Evolutionary conservation across 495 filamentous ascomycete species (phyloP).

Genomic region (Hypomontagnella monticulosa): DNA sequence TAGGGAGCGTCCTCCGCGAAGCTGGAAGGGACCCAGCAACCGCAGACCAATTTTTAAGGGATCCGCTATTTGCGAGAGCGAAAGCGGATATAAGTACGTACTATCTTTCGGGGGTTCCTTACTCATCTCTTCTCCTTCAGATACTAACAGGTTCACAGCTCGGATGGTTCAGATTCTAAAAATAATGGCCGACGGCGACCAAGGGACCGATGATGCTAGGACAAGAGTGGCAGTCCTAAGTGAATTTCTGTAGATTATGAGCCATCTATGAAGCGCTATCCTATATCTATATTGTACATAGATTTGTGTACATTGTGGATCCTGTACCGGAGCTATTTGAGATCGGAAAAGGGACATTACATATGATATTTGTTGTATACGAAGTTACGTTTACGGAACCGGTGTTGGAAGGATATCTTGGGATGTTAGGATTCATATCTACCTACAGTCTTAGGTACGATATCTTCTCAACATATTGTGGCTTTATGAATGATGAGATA

Average conservation of each 20-base stretch:
- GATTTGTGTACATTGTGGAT: constrained; percentile 11
- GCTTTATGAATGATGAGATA: too few species aligned
- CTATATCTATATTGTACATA: constrained; percentile 25
- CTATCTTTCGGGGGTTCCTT: background rate
- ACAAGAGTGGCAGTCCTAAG: constrained; percentile 66
- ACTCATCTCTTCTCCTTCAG: background rate
- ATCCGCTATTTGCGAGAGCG: constrained; percentile 64
- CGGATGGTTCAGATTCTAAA: constrained; percentile 69
- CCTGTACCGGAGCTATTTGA: too few species aligned
- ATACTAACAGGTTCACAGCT: constrained; percentile 44
- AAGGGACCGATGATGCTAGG: constrained; percentile 61
- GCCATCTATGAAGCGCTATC: background rate
- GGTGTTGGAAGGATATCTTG: too few species aligned
- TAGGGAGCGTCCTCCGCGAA: constrained; percentile 57
- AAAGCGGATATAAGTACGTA: constrained; percentile 65
- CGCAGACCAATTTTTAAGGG: constrained; percentile 51
- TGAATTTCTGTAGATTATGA: constrained; percentile 56
- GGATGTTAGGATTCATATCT: too few species aligned
- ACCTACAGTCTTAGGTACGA: too few species aligned
- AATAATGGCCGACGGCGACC: constrained; percentile 61
- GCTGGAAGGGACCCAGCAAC: constrained; percentile 47
- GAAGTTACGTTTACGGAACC: too few species aligned
- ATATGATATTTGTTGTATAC: too few species aligned
- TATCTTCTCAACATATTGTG: too few species aligned
- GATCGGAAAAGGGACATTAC: background rate